Evolutionary conservation across 2,329 filamentous ascomycete species (phyloP), one percentile per base, ranked within the genome.

Genomic region (Fusarium floridanum): DNA sequence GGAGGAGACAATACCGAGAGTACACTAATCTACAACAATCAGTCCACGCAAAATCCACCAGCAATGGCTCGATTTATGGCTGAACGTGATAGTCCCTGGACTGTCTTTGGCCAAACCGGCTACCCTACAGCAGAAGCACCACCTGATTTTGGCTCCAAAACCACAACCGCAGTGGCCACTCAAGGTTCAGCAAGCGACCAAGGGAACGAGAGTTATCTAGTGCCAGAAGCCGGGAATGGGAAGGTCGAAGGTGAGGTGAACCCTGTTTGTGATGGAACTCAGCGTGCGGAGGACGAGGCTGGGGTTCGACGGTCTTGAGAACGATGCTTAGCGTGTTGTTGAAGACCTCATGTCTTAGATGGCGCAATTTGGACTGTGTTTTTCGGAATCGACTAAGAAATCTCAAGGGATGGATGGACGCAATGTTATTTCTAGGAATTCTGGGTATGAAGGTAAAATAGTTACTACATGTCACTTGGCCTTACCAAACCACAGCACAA

Each of bases 71-170:
- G 61, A 20, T 64, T 55, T 17, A 27, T 64, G 9, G 14, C 34
- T 8, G 48, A 64, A 24, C 9, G 36, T 27, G 48, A 64, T 34
- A 20, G 48, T 17, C 61, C 61, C n/a, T 64, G 61, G 61, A 41
- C 24, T 17, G 34, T 16, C 29, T 37, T 41, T 12, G 45, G 17
- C 14, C 17, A 27, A 11, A n/a, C 24, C 4, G n/a, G 45, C 45
- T 63, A 53, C 48, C 61, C 61, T 64, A 29, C 39, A 12, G 61
- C 27, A 41, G 60, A 50, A 27, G 6, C 20, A 14, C 1, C 16
- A 20, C 6, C 16, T 14, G 9, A 43, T 5, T 9, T 45, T 22
- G 17, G 16, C 14, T 5, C 34, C 9, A 27, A 5, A 50, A 50
- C 60, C n/a, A 34, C 60, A 5, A 36, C 41, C 2, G 5, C 14